Percentiles rank a stretch among this genome's conserved stretches.
phyloP scores from a whole-genome alignment of 2,329 filamentous ascomycete genomes.

The Alternaria longipes region DNA sequence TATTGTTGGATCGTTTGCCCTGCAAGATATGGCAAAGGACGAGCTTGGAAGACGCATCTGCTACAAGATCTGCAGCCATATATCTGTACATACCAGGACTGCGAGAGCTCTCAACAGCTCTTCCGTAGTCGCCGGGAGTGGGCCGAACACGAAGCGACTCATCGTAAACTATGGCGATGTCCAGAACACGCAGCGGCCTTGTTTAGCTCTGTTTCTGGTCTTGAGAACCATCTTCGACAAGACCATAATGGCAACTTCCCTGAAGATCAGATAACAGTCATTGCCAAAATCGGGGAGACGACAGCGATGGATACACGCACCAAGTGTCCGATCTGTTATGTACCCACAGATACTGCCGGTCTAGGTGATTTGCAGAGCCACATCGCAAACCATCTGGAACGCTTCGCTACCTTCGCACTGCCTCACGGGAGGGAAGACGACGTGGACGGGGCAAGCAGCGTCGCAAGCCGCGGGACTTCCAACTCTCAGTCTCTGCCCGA shows the following conservation, averaged over 20 bases:
- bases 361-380: conserved; percentile 44
- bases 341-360: conserved; percentile 31
- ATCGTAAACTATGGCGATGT: conserved; percentile 50
- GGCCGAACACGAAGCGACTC: conserved; percentile 49
- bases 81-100: conserved; percentile 47
- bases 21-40: conserved; percentile 44
- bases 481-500: conserved; percentile 29
- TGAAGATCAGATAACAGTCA: conserved; percentile 38
- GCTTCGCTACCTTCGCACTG: conserved; percentile 47
- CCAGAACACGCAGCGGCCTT: conserved; percentile 45
- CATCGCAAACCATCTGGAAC: conserved; percentile 50
- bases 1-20: conserved; percentile 53
- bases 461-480: conserved; percentile 40
- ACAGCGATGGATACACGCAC: conserved; percentile 42
- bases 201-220: conserved; percentile 32
- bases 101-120: conserved; percentile 38
- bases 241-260: conserved; percentile 42
- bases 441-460: conserved; percentile 42
- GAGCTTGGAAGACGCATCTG: conserved; percentile 49
- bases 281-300: conserved; percentile 46
- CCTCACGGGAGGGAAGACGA: conserved; percentile 42
- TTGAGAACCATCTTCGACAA: conserved; percentile 44
- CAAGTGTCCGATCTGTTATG: conserved; percentile 46
- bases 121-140: conserved; percentile 51
- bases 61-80: conserved; percentile 52